A percentile compares a stretch with the other conserved stretches of the same genome.
These are phyloP conservation scores for Chlorophyllum brunneum DNA, from an alignment of 768 basidiomycete species.

Conservation along the genomic window DNA sequence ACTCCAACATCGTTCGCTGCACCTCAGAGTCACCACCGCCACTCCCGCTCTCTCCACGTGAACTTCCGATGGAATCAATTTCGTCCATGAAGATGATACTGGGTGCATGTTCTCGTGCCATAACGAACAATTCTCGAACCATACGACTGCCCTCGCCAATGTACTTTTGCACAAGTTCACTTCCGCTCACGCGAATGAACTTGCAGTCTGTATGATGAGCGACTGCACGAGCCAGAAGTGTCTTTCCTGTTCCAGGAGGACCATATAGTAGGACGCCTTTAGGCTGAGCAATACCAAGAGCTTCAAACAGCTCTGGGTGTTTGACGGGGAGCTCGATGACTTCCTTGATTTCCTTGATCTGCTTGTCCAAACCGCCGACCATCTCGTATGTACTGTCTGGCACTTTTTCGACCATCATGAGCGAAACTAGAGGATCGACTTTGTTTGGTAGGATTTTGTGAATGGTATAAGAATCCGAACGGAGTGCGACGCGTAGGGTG, in stretches of 20 bases:
- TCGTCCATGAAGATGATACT: conserved; percentile 99
- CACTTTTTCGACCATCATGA: conserved; percentile 99
- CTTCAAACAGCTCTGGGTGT: conserved; percentile 95
- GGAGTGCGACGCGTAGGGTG: conserved; percentile 88
- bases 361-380: conserved; percentile 98
- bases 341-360: conserved; percentile 96
- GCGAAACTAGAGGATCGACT: conserved; percentile 94
- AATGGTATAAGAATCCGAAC: conserved; percentile 93
- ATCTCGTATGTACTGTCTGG: conserved; percentile 99
- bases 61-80: conserved; percentile 95
- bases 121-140: conserved; percentile 97
- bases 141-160: conserved; percentile 96
- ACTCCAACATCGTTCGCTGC: conserved; percentile 86
- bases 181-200: conserved; percentile 93
- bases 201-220: conserved; percentile 98
- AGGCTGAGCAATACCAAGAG: conserved; percentile 94
- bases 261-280: conserved; percentile 96
- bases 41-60: conserved; percentile 87
- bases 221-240: conserved; percentile 89
- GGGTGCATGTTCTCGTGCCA: conserved; percentile 96
- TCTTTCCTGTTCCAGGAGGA: conserved; percentile 96
- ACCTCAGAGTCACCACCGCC: conserved; percentile 88
- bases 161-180: conserved; percentile 96
- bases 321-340: conserved; percentile 98
- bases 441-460: conserved; percentile 98